A percentile compares a stretch with the other conserved stretches of the same genome.
Conservation (phyloP, 306 rosid species). For the Pyrus betulifolia region DNA sequence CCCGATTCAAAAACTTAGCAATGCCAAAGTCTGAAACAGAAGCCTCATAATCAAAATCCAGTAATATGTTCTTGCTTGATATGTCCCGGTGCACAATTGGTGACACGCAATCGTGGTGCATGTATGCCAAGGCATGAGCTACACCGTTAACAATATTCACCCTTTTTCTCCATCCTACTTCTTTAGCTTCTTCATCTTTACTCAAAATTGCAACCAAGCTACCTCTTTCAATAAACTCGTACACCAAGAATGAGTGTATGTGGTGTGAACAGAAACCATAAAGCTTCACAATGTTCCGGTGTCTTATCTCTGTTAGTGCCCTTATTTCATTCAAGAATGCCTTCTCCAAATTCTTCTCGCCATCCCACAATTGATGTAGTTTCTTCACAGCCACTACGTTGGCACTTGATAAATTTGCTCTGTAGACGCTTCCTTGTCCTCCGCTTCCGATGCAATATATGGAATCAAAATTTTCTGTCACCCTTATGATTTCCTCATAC, state of each 20-base stretch:
- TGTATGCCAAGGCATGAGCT: conserved; percentile 8
- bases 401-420: neutral
- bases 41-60: neutral
- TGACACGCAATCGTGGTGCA: conserved; percentile 9
- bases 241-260: neutral
- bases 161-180: neutral
- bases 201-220: neutral
- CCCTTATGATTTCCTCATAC: conserved; percentile 1
- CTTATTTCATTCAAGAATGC: conserved; percentile 4
- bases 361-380: neutral
- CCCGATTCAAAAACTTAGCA: neutral
- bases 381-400: conserved; percentile 1
- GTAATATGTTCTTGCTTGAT: conserved; percentile 15
- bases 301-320: conserved; percentile 4
- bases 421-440: conserved; percentile 1
- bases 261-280: neutral
- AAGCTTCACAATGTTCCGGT: conserved; percentile 4
- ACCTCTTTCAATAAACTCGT: conserved; percentile 10
- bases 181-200: neutral
- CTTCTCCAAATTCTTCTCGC: neutral
- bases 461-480: neutral
- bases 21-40: conserved; percentile 11
- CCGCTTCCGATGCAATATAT: conserved; percentile 3
- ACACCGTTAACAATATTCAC: conserved; percentile 6
- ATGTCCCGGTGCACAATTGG: conserved; percentile 13